These are phyloP conservation scores for Talaromyces sp. DNA, from an alignment of 2,329 filamentous ascomycete genomes.

Conservation along the genomic window DNA sequence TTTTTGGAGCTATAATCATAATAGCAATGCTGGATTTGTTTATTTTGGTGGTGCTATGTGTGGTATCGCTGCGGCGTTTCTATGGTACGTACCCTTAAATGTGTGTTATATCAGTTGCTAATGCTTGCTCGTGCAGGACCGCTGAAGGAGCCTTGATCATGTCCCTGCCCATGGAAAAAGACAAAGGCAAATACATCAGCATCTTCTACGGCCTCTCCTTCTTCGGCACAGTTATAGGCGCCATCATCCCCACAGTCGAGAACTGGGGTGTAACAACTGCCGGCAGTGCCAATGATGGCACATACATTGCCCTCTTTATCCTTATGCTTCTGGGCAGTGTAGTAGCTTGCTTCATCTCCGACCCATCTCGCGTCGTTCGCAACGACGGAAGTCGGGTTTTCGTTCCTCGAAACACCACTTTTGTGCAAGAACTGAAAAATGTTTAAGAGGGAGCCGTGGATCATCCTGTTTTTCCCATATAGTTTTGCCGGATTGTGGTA, in stretches of 20 bases:
- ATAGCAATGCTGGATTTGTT: constrained; percentile 64
- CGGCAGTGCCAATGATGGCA: constrained; percentile 52
- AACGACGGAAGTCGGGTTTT: constrained; percentile 59
- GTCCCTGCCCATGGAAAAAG: constrained; percentile 70
- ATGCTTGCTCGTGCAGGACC: constrained; percentile 37
- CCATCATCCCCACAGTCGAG: constrained; percentile 33
- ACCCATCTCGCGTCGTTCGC: constrained; percentile 64
- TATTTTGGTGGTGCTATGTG: constrained; percentile 70
- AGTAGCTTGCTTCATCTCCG: constrained; percentile 61
- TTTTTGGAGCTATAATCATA: constrained; percentile 70
- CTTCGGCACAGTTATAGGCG: constrained; percentile 73
- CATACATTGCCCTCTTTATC: constrained; percentile 70
- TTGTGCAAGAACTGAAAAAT: constrained; percentile 22
- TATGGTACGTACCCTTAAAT: constrained; percentile 53
- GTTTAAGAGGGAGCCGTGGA: constrained; percentile 23
- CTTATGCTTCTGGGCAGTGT: constrained; percentile 64
- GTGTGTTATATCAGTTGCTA: not conserved
- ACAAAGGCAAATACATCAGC: constrained; percentile 76
- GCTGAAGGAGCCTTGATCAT: constrained; percentile 85
- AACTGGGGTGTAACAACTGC: constrained; percentile 26
- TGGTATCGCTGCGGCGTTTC: constrained; percentile 72
- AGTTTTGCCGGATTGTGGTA: constrained; percentile 25
- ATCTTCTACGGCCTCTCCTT: constrained; percentile 89
- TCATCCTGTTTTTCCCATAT: constrained; percentile 24
- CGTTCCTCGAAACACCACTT: constrained; percentile 25